phyloP scores from a whole-genome alignment of 768 basidiomycete species.

The Nevesoporus exiguus region DNA sequence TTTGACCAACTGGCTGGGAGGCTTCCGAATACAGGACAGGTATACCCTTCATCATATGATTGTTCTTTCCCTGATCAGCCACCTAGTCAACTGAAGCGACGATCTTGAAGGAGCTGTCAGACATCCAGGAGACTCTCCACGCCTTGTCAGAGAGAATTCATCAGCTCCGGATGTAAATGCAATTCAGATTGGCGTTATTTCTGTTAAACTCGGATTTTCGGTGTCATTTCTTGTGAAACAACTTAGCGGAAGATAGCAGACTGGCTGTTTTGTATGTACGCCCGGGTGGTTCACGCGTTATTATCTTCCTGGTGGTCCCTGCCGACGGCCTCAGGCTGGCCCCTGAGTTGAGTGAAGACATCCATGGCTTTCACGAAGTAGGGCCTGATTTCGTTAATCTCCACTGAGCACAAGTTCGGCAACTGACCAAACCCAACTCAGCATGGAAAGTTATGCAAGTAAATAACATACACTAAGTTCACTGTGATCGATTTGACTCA shows the following conservation, averaged over 20 bases:
- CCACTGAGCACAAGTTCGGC: conserved; percentile 82
- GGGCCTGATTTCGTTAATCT: conserved; percentile 91
- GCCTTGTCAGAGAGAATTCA: conserved; percentile 37
- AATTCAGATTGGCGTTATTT: neutral
- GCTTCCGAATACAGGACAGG: conserved; percentile 72
- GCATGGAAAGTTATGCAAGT: neutral
- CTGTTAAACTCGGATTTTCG: neutral
- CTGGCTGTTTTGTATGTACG: neutral
- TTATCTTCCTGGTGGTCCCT: conserved; percentile 6
- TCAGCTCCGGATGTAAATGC: conserved; percentile 20
- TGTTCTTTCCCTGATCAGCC: conserved; percentile 4
- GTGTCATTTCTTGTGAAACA: neutral
- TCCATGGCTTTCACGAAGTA: conserved; percentile 85
- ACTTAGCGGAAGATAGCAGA: neutral
- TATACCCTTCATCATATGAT: conserved; percentile 33
- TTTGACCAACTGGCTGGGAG: conserved; percentile 66
- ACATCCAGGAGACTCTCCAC: conserved; percentile 45
- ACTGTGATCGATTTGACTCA: conserved; percentile 74
- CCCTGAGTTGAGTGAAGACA: conserved; percentile 55
- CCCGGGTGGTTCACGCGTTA: neutral
- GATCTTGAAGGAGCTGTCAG: conserved; percentile 60
- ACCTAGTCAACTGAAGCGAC: conserved; percentile 66
- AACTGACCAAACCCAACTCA: conserved; percentile 43
- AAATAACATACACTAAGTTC: conserved; percentile 68
- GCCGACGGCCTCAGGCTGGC: conserved; percentile 12